Evolutionary conservation across 345 rosid genomes (phyloP), one percentile per base, ranked within the genome.

Genomic region (Orychophragmus violaceus): DNA sequence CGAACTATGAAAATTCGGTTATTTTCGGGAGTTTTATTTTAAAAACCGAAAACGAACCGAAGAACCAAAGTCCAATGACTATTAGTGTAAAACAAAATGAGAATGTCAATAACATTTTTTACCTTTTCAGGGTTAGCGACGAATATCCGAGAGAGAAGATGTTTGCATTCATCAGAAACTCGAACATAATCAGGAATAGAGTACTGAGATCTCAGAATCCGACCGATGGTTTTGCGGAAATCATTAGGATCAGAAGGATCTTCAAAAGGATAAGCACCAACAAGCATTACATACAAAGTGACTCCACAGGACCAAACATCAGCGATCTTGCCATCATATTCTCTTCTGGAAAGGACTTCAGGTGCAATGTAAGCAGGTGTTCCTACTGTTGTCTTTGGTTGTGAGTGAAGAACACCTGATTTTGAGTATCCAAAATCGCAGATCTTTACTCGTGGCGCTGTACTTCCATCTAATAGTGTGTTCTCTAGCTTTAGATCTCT

Each of bases 401-500:
- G 94, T 10, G 94, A 87, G 78, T 87, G 87, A 16, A 87, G 78
- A 55, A 87, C 86, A 50, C 81, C 74, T 36, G 92, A 85, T 79
- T 87, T 85, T 17, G 90, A 87, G 76, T 82, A 87, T 10, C 90
- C 90, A 13, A 87, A 87, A 52, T 83, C 94, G 9, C 94, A 87
- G 1, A 87, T 87, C 59, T 87, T 87, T 23, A 87, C 86, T 0
- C 82, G 83, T 0, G 90, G 94, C 1, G 85, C 83, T 10, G 70
- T 25, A 63, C 88, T 87, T 36, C 86, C 88, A 52, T 87, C 94
- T 32, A 87, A 32, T 52, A 87, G 77, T 6, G 94, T 87, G 66
- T 85, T 87, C 79, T 87, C 90, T 63, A 85, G 86, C 78, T 87
- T 87, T 71, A 85, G 78, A 77, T 87, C 94, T 74, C 90, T 76